A percentile compares a stretch with the other conserved stretches of the same genome.
phyloP scores from a whole-genome alignment of 2,329 filamentous ascomycete genomes.

The Botrytis hyacinthi region DNA sequence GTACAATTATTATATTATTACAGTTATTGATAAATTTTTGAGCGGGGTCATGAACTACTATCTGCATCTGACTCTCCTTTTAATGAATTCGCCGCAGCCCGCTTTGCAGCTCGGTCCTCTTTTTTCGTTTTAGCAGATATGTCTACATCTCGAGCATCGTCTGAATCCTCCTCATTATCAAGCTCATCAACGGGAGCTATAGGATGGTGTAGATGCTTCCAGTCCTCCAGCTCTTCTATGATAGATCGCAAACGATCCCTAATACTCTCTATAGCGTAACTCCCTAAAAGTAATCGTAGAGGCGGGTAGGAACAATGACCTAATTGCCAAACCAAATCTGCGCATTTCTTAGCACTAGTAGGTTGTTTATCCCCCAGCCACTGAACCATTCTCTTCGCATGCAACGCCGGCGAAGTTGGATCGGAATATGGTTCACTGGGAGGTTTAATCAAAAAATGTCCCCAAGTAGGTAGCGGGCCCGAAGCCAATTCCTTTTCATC shows the following conservation, averaged over 20 bases:
- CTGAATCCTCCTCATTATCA: constrained; percentile 25
- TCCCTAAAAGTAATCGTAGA: constrained; percentile 79
- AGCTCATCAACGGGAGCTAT: constrained; percentile 43
- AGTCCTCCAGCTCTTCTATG: constrained; percentile 92
- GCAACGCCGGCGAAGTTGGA: constrained; percentile 76
- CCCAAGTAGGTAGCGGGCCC: constrained; percentile 71
- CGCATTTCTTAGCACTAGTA: constrained; percentile 87
- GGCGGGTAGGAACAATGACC: constrained; percentile 95
- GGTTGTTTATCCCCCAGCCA: constrained; percentile 93
- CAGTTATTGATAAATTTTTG: not conserved
- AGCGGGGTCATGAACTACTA: not conserved
- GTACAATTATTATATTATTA: constrained; percentile 1
- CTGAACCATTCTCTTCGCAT: constrained; percentile 87
- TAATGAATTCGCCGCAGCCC: not conserved
- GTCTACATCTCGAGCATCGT: not conserved
- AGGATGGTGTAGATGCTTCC: constrained; percentile 79
- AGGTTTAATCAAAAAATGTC: constrained; percentile 87
- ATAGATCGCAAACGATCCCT: constrained; percentile 84
- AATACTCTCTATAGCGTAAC: constrained; percentile 94
- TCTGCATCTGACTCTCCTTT: not conserved
- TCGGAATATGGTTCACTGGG: constrained; percentile 78
- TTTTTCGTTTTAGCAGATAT: not conserved
- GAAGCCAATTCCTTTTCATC: constrained; percentile 66
- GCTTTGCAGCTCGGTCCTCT: not conserved
- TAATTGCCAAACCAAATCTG: constrained; percentile 90